Percentiles rank a stretch among this genome's conserved stretches.
Conservation (phyloP, 148 eudicot genomes). For the Silene conica region DNA sequence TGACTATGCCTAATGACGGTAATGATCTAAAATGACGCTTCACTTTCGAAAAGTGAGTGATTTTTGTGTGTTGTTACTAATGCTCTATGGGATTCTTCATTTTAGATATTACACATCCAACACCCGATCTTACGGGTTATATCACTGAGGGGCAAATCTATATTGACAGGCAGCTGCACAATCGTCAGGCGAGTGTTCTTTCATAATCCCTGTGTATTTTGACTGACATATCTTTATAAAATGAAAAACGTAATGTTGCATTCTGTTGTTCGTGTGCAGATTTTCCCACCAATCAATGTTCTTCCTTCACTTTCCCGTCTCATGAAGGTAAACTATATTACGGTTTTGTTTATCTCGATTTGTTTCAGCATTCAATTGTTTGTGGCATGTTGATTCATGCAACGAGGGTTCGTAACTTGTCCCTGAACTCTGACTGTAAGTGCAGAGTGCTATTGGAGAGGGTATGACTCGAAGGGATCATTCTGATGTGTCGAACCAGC, state of each 20-base stretch:
- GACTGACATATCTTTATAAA: background rate
- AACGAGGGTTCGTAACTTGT: background rate
- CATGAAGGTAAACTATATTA: conserved; percentile 63
- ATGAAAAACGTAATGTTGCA: conserved; percentile 6
- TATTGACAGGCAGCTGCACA: conserved; percentile 91
- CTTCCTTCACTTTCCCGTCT: conserved; percentile 95
- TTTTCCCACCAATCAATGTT: conserved; percentile 97
- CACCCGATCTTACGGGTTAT: conserved; percentile 99
- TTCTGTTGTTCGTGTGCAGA: conserved; percentile 42
- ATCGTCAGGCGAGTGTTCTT: conserved; percentile 64
- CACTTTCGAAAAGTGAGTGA: too few relatives aligned
- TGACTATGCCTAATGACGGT: conserved; percentile 99
- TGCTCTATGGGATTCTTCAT: conserved; percentile 1
- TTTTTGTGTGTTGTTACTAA: background rate
- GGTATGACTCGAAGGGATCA: conserved; percentile 99
- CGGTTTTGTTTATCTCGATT: background rate
- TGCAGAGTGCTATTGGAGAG: conserved; percentile 99
- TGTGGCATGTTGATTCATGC: background rate
- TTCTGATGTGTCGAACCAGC: conserved; percentile 97
- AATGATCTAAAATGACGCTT: conserved; percentile 9
- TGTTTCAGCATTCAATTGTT: background rate
- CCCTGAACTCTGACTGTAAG: background rate
- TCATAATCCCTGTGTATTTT: too few relatives aligned
- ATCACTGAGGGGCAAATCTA: conserved; percentile 99
- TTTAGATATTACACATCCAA: conserved; percentile 98